Evolutionary conservation across 2,329 filamentous ascomycete genomes (phyloP).

Genomic region (Colletotrichum sidae): DNA sequence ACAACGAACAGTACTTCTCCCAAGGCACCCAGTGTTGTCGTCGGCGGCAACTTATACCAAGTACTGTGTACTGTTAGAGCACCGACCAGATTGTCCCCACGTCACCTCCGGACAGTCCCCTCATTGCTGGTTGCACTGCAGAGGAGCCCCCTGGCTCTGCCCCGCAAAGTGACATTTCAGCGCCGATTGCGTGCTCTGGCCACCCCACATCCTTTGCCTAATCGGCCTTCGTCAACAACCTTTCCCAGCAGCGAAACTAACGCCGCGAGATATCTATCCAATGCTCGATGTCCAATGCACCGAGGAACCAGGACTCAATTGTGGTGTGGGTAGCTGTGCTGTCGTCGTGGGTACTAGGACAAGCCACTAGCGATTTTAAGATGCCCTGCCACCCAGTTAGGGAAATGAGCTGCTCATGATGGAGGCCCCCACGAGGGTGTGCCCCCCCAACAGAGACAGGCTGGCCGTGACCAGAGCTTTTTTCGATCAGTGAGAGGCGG

Average conservation of each 20-base stretch:
- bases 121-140: conserved; percentile 2
- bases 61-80: too few species aligned
- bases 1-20: too few species aligned
- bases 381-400: too few species aligned
- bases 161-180: conserved; percentile 39
- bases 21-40: too few species aligned
- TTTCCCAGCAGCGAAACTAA: conserved; percentile 1
- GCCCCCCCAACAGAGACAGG: not conserved
- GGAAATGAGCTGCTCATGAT: not conserved
- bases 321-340: conserved; percentile 1
- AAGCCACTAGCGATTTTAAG: too few species aligned
- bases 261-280: not conserved
- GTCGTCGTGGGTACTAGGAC: not conserved
- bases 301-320: conserved; percentile 1
- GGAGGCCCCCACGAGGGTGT: conserved; percentile 1
- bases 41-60: too few species aligned
- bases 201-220: conserved; percentile 45
- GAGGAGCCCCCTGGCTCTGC: conserved; percentile 22
- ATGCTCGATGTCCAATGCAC: not conserved
- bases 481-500: conserved; percentile 9
- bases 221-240: conserved; percentile 31
- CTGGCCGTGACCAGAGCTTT: not conserved
- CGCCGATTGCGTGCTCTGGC: conserved; percentile 48
- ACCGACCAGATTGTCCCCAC: not conserved
- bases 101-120: conserved; percentile 1